Conservation (phyloP, 148 eudicot genomes). For the Limonium bicolor region DNA sequence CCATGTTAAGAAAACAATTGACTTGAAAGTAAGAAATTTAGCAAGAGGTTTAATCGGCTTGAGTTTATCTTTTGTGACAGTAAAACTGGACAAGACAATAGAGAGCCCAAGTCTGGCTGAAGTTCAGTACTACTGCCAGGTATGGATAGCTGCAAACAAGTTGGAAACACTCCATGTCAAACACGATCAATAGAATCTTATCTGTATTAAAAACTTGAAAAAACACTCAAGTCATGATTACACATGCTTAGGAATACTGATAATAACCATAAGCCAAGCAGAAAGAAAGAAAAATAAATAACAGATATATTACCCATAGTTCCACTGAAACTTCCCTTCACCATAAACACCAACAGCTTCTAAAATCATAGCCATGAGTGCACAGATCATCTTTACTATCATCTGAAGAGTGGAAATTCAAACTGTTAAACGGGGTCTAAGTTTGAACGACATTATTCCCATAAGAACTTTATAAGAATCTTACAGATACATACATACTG, state of each 20-base stretch:
- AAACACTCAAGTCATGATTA: too few species aligned
- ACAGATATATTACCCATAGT: slow-evolving; percentile 64
- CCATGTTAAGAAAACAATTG: slow-evolving; percentile 94
- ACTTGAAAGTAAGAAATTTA: slow-evolving; percentile 90
- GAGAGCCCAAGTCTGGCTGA: slow-evolving; percentile 97
- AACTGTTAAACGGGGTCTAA: slow-evolving; percentile 1
- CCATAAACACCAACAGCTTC: slow-evolving; percentile 76
- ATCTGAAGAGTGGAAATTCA: slow-evolving; percentile 40
- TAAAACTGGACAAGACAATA: slow-evolving; percentile 98
- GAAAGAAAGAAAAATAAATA: too few species aligned
- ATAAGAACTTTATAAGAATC: too few species aligned
- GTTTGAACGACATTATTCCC: too few species aligned
- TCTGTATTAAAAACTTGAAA: too few species aligned
- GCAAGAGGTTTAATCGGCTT: slow-evolving; percentile 96
- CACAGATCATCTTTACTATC: slow-evolving; percentile 95
- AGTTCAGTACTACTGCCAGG: slow-evolving; percentile 88
- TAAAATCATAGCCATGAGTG: slow-evolving; percentile 61
- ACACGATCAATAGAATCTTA: too few species aligned
- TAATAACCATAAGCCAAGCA: too few species aligned
- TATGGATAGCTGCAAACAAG: slow-evolving; percentile 83
- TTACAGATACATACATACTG: slow-evolving; percentile 64
- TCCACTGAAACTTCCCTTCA: slow-evolving; percentile 94
- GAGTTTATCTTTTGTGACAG: slow-evolving; percentile 67
- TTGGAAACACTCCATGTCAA: too few species aligned
- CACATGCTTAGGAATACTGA: too few species aligned